phyloP scores from a whole-genome alignment of 805 yeast genomes.

The Pichia nakasei region DNA sequence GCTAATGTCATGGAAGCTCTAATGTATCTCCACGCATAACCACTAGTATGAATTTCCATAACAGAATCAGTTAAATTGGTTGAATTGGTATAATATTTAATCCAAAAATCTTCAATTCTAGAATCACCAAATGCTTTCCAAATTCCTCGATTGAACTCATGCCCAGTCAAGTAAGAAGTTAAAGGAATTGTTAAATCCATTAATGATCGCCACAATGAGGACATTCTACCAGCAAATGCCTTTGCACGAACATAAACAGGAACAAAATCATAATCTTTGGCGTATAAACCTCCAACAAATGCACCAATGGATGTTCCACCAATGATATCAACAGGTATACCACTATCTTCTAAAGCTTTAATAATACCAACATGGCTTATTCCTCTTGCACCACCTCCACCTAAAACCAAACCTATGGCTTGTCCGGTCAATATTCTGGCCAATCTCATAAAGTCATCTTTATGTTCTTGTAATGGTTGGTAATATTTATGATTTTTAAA shows the following conservation, averaged over 20 bases:
- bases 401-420: constrained; percentile 88
- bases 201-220: constrained; percentile 77
- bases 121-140: constrained; percentile 93
- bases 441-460: constrained; percentile 80
- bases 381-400: constrained; percentile 98
- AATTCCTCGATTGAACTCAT: constrained; percentile 93
- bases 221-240: constrained; percentile 71
- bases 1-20: constrained; percentile 97
- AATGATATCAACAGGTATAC: constrained; percentile 86
- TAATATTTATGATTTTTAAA: constrained; percentile 21
- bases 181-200: constrained; percentile 88
- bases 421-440: constrained; percentile 88
- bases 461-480: constrained; percentile 44
- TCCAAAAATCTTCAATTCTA: constrained; percentile 95
- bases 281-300: constrained; percentile 91
- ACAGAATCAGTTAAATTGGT: constrained; percentile 91
- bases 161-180: constrained; percentile 93
- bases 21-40: constrained; percentile 92
- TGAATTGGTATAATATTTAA: constrained; percentile 78
- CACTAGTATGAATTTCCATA: constrained; percentile 89
- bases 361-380: constrained; percentile 86
- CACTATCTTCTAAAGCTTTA: constrained; percentile 83
- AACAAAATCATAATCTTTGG: constrained; percentile 83
- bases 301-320: constrained; percentile 98
- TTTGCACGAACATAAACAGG: constrained; percentile 87